Base-by-base conservation (phyloP, 306 rosid genomes). In the Sesbania bispinosa region DNA sequence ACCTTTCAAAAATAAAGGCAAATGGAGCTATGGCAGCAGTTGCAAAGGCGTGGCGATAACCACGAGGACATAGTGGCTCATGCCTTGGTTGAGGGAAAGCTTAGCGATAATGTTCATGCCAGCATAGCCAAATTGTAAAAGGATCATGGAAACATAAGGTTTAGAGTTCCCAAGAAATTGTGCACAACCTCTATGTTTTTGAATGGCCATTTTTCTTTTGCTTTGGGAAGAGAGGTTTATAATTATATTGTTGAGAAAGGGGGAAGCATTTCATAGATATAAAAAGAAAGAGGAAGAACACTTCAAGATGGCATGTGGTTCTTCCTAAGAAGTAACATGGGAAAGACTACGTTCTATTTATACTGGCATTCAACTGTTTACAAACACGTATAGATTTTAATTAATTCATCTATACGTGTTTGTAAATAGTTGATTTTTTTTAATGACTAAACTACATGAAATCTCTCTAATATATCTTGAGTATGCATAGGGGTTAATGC, bases 11-110 rank as follows among this genome's bases (percentile, higher is more conserved):
- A 45, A 84, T 55, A 71, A 89, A 77, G 45, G 89, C 96, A 23
- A 92, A 87, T 6, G 96, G 97, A 33, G 82, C 92, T 0, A 92
- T 89, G 18, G 39, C 65, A 0, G 87, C 85, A 0, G 94, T 89
- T 4, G 97, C 97, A 1, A 92, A 9, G 21, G 92, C 97, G 1
- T 92, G 97, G 47, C 97, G 94, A 36, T 92, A 92, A 86, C 96
- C 11, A 92, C 97, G 1, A 92, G 94, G 11, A 92, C 96, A 51
- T 87, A 92, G 84, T 92, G 96, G 53, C 97, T 92, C 96, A 92
- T 92, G 72, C 97, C 96, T 16, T 85, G 74, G 73, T 77, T 89
- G 35, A 92, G 96, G 4, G 97, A 92, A 27, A 87, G 85, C 78
- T 92, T 92, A 14, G 94, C 70, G 67, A 89, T 87, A 23, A 92